Evolutionary conservation across 2,329 filamentous ascomycete genomes (phyloP).

Genomic region (Fusarium cicatricum): DNA sequence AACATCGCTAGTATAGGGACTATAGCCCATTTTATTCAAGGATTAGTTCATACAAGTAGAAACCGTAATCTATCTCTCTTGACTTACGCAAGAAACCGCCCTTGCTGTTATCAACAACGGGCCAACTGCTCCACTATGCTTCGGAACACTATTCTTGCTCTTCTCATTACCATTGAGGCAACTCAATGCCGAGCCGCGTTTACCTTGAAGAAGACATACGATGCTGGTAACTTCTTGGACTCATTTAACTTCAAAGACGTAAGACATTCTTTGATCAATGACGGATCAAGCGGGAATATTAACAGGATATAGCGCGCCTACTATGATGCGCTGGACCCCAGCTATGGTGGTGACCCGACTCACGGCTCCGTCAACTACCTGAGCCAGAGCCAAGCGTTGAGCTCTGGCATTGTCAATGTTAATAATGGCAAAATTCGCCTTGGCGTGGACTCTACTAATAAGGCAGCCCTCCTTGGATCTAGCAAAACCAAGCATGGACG

Average conservation of each 20-base stretch:
- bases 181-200: background rate
- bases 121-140: background rate
- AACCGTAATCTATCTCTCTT: no score
- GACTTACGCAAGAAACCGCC: no score
- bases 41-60: no score
- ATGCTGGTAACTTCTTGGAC: conserved; percentile 16
- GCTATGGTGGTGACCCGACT: conserved; percentile 14
- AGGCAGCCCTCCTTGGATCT: background rate
- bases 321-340: background rate
- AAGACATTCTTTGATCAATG: fast-evolving
- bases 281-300: background rate
- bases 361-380: conserved; percentile 17
- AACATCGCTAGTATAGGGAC: no score
- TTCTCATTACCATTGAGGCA: background rate
- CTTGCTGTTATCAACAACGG: no score
- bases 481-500: conserved; percentile 12
- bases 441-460: conserved; percentile 5
- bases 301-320: conserved; percentile 1
- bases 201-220: conserved; percentile 13
- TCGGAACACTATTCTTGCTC: background rate
- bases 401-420: conserved; percentile 9
- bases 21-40: no score
- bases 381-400: conserved; percentile 5
- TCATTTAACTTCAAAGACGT: conserved; percentile 20
- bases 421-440: conserved; percentile 13